phyloP scores from a whole-genome alignment of 2,329 filamentous ascomycete species.

The Monilinia fructicola region DNA sequence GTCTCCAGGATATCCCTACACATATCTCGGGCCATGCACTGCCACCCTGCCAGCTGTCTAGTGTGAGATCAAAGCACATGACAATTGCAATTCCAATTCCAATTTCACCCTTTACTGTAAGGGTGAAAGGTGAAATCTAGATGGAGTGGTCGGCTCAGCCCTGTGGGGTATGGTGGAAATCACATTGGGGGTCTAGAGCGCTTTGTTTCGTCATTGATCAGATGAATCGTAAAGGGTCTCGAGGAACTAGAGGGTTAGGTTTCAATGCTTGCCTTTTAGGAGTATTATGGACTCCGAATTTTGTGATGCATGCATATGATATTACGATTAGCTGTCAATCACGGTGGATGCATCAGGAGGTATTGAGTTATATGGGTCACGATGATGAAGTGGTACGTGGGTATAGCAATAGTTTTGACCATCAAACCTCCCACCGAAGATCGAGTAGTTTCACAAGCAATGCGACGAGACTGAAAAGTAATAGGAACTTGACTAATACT shows the following conservation, averaged over 20 bases:
- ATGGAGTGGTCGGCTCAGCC: background rate
- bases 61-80: background rate
- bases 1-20: too few relatives aligned
- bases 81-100: background rate
- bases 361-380: background rate
- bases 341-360: background rate
- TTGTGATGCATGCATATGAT: background rate
- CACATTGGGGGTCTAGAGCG: background rate
- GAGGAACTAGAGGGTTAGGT: too few relatives aligned
- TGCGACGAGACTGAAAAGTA: background rate
- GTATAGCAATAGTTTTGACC: background rate
- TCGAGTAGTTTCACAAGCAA: background rate
- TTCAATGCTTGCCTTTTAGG: background rate
- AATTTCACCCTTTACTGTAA: too few relatives aligned
- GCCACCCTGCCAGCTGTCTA: too few relatives aligned
- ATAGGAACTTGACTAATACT: background rate
- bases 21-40: too few relatives aligned
- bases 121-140: background rate
- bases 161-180: background rate
- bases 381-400: background rate
- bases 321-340: background rate
- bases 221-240: background rate
- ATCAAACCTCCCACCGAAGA: background rate
- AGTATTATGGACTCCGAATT: background rate
- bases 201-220: conserved; percentile 3